Percentiles rank a stretch among this genome's conserved stretches.
Evolutionary conservation across 1,139 yeast genomes (phyloP).

Genomic region (Diutina rugosa): DNA sequence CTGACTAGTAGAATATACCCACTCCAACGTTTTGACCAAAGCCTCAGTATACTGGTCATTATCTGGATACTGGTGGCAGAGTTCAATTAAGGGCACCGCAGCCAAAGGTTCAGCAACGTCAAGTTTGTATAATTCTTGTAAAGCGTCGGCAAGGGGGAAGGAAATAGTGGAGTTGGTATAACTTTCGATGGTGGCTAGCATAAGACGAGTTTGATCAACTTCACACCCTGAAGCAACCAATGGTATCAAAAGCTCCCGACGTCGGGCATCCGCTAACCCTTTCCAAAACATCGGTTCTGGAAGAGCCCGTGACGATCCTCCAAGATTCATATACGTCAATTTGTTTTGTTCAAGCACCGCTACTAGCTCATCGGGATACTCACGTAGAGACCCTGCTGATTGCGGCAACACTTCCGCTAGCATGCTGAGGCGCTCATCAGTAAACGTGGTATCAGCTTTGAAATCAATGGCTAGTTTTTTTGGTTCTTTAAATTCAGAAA

Average conservation of each 20-base stretch:
- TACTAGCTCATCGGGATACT: constrained; percentile 8
- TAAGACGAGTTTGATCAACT: background rate
- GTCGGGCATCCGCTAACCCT: background rate
- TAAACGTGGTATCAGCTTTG: background rate
- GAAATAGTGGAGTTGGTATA: background rate
- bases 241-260: background rate
- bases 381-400: too few relatives aligned
- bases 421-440: background rate
- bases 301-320: constrained; percentile 7
- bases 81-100: constrained; percentile 6
- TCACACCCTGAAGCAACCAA: background rate
- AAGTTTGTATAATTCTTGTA: constrained; percentile 9
- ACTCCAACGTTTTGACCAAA: constrained; percentile 7
- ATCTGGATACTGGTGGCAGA: constrained; percentile 9
- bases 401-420: background rate
- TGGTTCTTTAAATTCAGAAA: background rate
- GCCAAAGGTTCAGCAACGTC: constrained; percentile 6
- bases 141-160: constrained; percentile 4
- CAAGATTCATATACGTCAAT: constrained; percentile 6
- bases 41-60: constrained; percentile 6
- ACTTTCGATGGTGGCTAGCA: background rate
- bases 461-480: background rate
- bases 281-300: constrained; percentile 5
- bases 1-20: background rate
- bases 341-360: constrained; percentile 7